Evolutionary conservation across 768 basidiomycete genomes (phyloP).

Genomic region (Suillus occidentalis): DNA sequence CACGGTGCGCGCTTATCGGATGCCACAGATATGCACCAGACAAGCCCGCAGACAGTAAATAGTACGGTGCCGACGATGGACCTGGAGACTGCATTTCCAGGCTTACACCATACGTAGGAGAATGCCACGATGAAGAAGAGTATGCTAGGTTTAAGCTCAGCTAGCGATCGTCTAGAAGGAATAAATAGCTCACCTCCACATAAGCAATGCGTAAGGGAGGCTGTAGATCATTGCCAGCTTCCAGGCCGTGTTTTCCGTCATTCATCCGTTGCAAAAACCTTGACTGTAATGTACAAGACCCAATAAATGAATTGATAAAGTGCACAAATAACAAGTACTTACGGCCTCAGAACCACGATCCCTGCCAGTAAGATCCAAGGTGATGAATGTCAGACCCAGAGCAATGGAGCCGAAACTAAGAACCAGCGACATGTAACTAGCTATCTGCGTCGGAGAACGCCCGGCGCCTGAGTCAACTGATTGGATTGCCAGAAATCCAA

Average conservation of each 20-base stretch:
- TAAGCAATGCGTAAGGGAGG: slow-evolving; percentile 49
- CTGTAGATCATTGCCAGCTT: slow-evolving; percentile 50
- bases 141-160: slow-evolving; percentile 9
- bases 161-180: background rate
- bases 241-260: slow-evolving; percentile 35
- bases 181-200: slow-evolving; percentile 47
- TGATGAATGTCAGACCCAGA: slow-evolving; percentile 37
- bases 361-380: slow-evolving; percentile 36
- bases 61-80: slow-evolving; percentile 31
- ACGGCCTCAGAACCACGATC: slow-evolving; percentile 18
- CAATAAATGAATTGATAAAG: background rate
- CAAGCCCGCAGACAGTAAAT: slow-evolving; percentile 32
- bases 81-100: slow-evolving; percentile 17
- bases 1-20: slow-evolving; percentile 15
- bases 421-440: slow-evolving; percentile 42
- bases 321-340: background rate
- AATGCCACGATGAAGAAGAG: slow-evolving; percentile 16
- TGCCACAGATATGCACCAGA: slow-evolving; percentile 41
- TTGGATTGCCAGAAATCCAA: slow-evolving; percentile 55
- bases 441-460: slow-evolving; percentile 35
- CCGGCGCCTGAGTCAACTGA: slow-evolving; percentile 30
- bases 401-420: slow-evolving; percentile 38
- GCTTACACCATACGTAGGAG: slow-evolving; percentile 18
- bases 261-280: slow-evolving; percentile 18
- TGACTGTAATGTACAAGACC: background rate